These are phyloP conservation scores for Zymoseptoria ardabiliae DNA, from an alignment of 2,329 filamentous ascomycete species.

Conservation along the genomic window DNA sequence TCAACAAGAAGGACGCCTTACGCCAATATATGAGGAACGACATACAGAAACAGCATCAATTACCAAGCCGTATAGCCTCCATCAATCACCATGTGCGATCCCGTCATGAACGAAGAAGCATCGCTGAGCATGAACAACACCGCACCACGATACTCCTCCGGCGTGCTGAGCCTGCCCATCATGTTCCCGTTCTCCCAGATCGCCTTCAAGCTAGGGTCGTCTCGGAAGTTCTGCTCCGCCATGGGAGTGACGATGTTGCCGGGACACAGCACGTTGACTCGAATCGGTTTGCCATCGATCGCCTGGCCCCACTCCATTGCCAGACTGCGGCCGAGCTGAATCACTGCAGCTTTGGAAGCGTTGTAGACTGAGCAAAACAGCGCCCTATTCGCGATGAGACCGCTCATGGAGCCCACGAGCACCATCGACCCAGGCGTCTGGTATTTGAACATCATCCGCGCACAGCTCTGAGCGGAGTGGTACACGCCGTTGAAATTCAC, in stretches of 20 bases:
- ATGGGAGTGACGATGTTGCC: slow-evolving; percentile 32
- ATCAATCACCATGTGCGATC: slow-evolving; percentile 23
- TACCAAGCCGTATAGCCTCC: slow-evolving; percentile 5
- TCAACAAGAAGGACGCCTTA: neutral
- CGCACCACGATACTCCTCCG: slow-evolving; percentile 26
- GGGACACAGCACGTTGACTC: slow-evolving; percentile 29
- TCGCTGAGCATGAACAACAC: slow-evolving; percentile 27
- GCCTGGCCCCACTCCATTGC: slow-evolving; percentile 31
- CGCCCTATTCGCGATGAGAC: slow-evolving; percentile 27
- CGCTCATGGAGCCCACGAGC: slow-evolving; percentile 46
- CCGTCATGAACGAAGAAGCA: slow-evolving; percentile 25
- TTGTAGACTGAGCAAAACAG: slow-evolving; percentile 18
- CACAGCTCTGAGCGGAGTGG: slow-evolving; percentile 40
- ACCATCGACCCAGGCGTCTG: slow-evolving; percentile 46
- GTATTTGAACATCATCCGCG: slow-evolving; percentile 42
- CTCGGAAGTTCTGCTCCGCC: slow-evolving; percentile 27
- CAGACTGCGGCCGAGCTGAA: slow-evolving; percentile 12
- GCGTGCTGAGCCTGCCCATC: slow-evolving; percentile 25
- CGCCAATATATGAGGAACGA: neutral
- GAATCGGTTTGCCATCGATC: slow-evolving; percentile 24
- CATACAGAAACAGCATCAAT: neutral
- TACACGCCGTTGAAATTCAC: slow-evolving; percentile 47
- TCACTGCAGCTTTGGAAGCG: slow-evolving; percentile 33
- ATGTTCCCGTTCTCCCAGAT: slow-evolving; percentile 29
- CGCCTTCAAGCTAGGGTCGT: slow-evolving; percentile 22